Base-by-base conservation (phyloP, 1,284 basidiomycete species). In the Marasmius fiardii region DNA sequence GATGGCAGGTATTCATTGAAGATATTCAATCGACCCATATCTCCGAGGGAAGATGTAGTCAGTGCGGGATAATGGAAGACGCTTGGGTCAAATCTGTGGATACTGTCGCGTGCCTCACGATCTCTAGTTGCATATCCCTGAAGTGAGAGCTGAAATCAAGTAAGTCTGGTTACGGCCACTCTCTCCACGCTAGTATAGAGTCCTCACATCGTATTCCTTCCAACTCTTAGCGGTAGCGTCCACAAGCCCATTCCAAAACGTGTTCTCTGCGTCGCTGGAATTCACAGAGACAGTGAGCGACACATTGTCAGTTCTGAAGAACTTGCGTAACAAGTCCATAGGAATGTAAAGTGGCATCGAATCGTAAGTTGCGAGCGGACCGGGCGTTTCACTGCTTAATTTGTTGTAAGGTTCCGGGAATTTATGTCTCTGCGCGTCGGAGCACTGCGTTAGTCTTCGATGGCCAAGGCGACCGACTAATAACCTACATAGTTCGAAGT, bases 41-140 rank as follows among this genome's bases (percentile, higher is more conserved):
- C 59, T 20, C 59, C 59, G 16, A 60, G 45, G 33, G 59, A 60
- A 16, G 59, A 60, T n/a, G 56, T 48, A n/a, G 56, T 51, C 21
- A 58, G 23, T 24, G 52, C 11, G 6, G 55, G 54, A 20, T 51
- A 12, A 21, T 58, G 24, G 47, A 56, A 47, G 21, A 56, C 28
- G 35, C 11, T 21, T 2, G 11, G 14, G 43, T 44, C 43, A 21
- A 44, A 44, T 8, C 24, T 44, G 20, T 44, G 43, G 5, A 44
- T 44, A 6, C 10, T 14, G 2, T 24, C 43, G 11, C 21, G 43
- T 12, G 18, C 11, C 4, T 20, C 20, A 4, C 21, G 11, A 20
- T 44, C 43, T 4, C 18, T 8, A 24, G 43, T 44, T 20, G 43
- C 43, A 20, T 23, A 44, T 10, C 11, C 43, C 21, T 44, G 43